phyloP scores from a whole-genome alignment of 306 rosid genomes.

The Malus orientalis region DNA sequence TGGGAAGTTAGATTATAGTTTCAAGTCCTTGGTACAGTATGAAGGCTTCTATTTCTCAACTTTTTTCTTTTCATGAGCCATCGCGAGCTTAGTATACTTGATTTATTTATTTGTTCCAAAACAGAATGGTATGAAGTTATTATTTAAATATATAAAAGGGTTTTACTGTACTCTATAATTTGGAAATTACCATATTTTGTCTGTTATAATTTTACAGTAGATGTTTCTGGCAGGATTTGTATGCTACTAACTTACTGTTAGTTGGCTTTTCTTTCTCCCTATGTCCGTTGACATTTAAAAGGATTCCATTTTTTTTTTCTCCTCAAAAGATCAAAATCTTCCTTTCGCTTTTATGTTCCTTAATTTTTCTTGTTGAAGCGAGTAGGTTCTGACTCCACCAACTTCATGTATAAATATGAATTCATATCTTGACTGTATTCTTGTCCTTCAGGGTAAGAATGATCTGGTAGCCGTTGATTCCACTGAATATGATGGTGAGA shows the following conservation, averaged over 20 bases:
- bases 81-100: neutral
- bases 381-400: neutral
- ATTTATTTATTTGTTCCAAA: neutral
- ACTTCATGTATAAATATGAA: neutral
- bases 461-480: conserved; percentile 66
- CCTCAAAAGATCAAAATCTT: neutral
- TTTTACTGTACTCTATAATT: neutral
- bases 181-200: neutral
- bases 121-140: neutral
- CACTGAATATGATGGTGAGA: conserved; percentile 59
- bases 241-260: neutral
- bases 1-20: neutral
- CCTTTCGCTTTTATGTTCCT: neutral
- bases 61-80: neutral
- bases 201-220: neutral
- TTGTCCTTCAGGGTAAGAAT: conserved; percentile 66
- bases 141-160: too few relatives aligned
- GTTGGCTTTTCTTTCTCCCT: neutral
- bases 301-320: neutral
- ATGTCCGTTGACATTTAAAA: neutral
- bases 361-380: neutral
- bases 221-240: neutral
- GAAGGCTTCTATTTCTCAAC: neutral
- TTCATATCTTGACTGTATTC: conserved; percentile 1
- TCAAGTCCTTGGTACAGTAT: neutral